A percentile compares a stretch with the other conserved stretches of the same genome.
Evolutionary conservation across 108 stramenopile species (phyloP).

Genomic region (Nitzschia sp.): DNA sequence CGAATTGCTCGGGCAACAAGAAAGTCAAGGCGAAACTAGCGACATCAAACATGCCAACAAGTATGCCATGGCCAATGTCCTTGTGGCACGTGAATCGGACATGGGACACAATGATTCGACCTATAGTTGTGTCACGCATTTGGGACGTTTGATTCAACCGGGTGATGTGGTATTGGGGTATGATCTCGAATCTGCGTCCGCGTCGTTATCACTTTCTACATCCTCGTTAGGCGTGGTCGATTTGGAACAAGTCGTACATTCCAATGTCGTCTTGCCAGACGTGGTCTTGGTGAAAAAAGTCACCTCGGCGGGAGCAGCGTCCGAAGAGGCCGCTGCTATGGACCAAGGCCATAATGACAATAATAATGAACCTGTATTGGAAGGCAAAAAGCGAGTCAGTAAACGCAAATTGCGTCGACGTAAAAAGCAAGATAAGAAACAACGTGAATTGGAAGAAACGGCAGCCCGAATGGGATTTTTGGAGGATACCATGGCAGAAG

Average conservation of each 20-base stretch:
- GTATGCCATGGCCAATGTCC: slow-evolving; percentile 91
- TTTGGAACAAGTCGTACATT: slow-evolving; percentile 37
- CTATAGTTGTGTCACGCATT: slow-evolving; percentile 88
- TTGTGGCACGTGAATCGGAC: slow-evolving; percentile 90
- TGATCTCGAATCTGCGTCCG: slow-evolving; percentile 65
- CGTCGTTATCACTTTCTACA: slow-evolving; percentile 29
- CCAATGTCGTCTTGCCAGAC: slow-evolving; percentile 85
- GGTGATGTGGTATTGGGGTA: slow-evolving; percentile 97
- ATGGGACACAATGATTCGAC: slow-evolving; percentile 90
- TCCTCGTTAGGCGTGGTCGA: slow-evolving; percentile 32
- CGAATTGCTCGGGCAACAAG: slow-evolving; percentile 57
- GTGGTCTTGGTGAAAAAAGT: slow-evolving; percentile 95
- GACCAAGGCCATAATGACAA: slow-evolving; percentile 2
- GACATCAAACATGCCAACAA: slow-evolving; percentile 37
- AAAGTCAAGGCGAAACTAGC: not conserved
- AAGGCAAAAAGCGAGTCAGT: slow-evolving; percentile 31
- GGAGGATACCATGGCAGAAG: slow-evolving; percentile 48
- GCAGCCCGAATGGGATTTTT: slow-evolving; percentile 86
- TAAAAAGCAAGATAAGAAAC: slow-evolving; percentile 74
- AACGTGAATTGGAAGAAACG: slow-evolving; percentile 62
- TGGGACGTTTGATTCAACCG: slow-evolving; percentile 88
- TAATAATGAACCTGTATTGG: slow-evolving; percentile 10
- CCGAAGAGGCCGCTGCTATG: slow-evolving; percentile 20
- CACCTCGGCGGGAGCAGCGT: slow-evolving; percentile 34
- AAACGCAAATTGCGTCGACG: slow-evolving; percentile 49